Base-by-base conservation (phyloP, 805 yeast genomes). In the Cyberlindnera petersonii region DNA sequence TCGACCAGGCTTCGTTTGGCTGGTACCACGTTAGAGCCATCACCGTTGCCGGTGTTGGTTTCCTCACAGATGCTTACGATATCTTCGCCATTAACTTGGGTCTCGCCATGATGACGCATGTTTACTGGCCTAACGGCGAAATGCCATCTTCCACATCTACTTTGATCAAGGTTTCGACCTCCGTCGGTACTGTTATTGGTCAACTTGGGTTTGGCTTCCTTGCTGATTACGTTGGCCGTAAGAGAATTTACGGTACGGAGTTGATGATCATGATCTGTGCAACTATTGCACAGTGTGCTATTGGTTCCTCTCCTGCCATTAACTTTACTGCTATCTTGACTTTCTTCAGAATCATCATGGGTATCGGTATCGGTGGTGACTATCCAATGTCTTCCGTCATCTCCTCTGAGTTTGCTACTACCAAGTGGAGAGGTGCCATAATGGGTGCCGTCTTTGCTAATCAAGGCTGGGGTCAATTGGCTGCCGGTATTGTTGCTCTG, bases 301-400 rank as follows among this genome's bases (percentile, higher is more conserved):
- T 82, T 32, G 96, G 95, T 56, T 55, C 63, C 9, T 76, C 95
- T 19, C 75, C 85, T 19, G 93, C 82, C 49, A 66, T 86, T 44
- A 73, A 71, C 57, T 82, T 86, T 56, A 75, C 77, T 40, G 95
- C 93, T 31, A 71, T 86, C 36, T 71, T 88, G 47, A 66, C 81
- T 9, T 79, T 82, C 57, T 81, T 79, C 68, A 83, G 96, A 77
- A 80, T 87, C 50, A 58, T 87, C 47, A 82, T 81, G 86, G 96
- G 96, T 73, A 82, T 88, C 55, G 96, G 96, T 78, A 88, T 87
- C 54, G 96, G 96, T 71, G 96, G 96, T 74, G 96, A 87, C 69
- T 87, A 87, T 64, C 96, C 96, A 52, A 73, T 88, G 56, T 86
- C 95, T 14, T 86, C 95, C n/a, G 82, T 87, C 62, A 87, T 87